These are phyloP conservation scores for Talaromyces sp. DNA, from an alignment of 2,329 filamentous ascomycete species.

Conservation along the genomic window DNA sequence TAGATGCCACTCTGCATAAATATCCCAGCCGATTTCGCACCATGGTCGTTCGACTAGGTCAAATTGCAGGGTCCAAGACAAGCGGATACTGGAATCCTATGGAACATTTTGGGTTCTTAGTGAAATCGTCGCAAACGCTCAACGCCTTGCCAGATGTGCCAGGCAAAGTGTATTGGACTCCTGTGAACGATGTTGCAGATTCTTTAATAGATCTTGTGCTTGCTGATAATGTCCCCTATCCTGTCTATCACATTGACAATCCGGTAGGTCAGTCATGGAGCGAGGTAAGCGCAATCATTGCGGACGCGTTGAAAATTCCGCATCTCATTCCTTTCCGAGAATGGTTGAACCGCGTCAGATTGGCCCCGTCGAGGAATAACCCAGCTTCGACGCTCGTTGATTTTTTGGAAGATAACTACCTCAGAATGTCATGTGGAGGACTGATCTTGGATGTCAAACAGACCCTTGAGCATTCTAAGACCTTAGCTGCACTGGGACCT, in stretches of 20 bases:
- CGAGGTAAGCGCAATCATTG: slow-evolving; percentile 34
- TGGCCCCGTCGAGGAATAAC: slow-evolving; percentile 21
- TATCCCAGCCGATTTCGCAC: slow-evolving; percentile 42
- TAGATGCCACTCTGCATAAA: slow-evolving; percentile 46
- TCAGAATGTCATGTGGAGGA: slow-evolving; percentile 47
- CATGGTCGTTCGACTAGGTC: slow-evolving; percentile 47
- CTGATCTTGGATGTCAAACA: slow-evolving; percentile 40
- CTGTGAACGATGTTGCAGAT: slow-evolving; percentile 43
- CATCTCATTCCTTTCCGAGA: slow-evolving; percentile 38
- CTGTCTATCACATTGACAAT: slow-evolving; percentile 47
- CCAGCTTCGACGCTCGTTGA: slow-evolving; percentile 28
- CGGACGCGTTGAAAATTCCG: slow-evolving; percentile 32
- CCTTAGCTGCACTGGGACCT: slow-evolving; percentile 30
- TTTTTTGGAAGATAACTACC: slow-evolving; percentile 32
- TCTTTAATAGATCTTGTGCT: slow-evolving; percentile 33
- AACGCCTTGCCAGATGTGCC: slow-evolving; percentile 40
- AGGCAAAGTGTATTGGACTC: slow-evolving; percentile 44
- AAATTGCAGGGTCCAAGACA: slow-evolving; percentile 50
- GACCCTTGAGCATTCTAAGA: slow-evolving; percentile 35
- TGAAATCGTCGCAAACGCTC: slow-evolving; percentile 50
- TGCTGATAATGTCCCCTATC: slow-evolving; percentile 22
- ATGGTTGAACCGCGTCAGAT: slow-evolving; percentile 30
- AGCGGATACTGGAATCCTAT: slow-evolving; percentile 54
- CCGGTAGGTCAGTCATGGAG: slow-evolving; percentile 41
- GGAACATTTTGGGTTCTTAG: slow-evolving; percentile 51